phyloP scores from a whole-genome alignment of 192 early-diverging fungal species.

The Coemansia sp. region DNA sequence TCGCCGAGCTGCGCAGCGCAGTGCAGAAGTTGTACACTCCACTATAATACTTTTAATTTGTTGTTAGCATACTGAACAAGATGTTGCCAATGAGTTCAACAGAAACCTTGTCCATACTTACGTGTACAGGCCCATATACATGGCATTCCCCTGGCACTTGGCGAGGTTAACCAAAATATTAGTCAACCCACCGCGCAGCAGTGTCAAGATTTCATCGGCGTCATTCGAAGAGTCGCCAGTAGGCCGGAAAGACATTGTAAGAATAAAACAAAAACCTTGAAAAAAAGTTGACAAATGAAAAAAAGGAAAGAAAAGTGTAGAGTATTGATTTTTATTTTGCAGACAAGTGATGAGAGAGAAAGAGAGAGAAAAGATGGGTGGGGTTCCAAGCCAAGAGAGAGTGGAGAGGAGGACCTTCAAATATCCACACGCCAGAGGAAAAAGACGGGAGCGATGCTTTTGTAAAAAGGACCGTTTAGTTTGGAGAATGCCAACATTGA shows the following conservation, averaged over 20 bases:
- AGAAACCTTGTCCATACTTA: conserved; percentile 50
- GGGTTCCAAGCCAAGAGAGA: too few relatives aligned
- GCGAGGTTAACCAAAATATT: conserved; percentile 76
- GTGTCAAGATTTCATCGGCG: conserved; percentile 67
- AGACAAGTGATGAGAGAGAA: too few relatives aligned
- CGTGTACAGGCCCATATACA: conserved; percentile 75
- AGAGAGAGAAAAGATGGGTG: too few relatives aligned
- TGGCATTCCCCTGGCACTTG: conserved; percentile 68
- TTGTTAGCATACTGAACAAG: not conserved
- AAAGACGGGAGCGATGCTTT: not conserved
- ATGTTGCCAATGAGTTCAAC: not conserved
- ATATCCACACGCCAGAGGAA: not conserved
- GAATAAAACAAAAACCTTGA: not conserved
- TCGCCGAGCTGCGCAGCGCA: conserved; percentile 24
- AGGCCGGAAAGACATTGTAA: conserved; percentile 9
- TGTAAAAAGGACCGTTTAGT: not conserved
- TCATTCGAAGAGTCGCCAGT: conserved; percentile 19
- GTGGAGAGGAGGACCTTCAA: too few relatives aligned
- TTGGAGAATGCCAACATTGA: not conserved
- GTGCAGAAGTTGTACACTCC: conserved; percentile 56
- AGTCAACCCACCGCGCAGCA: conserved; percentile 75
- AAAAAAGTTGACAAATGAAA: not conserved
- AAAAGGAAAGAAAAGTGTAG: not conserved
- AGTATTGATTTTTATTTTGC: not conserved
- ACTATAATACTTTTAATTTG: conserved; percentile 15